phyloP scores from a whole-genome alignment of 805 yeast genomes.

The Monosporozyma aquatica region DNA sequence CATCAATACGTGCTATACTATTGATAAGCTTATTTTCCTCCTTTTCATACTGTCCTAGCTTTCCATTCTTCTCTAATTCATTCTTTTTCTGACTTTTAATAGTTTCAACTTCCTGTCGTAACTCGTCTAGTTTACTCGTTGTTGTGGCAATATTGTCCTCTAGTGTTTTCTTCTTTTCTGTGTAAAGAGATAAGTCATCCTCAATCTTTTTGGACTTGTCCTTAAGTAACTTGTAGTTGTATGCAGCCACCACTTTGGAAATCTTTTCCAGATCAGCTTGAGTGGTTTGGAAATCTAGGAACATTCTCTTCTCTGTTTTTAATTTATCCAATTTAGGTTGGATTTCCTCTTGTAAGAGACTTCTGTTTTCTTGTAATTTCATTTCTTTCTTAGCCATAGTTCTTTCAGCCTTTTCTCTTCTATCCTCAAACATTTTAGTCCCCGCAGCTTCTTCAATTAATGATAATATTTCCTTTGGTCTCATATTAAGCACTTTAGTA shows the following conservation, averaged over 20 bases:
- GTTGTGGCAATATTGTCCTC: constrained; percentile 39
- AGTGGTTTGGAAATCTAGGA: constrained; percentile 77
- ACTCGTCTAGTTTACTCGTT: constrained; percentile 44
- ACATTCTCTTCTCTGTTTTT: constrained; percentile 71
- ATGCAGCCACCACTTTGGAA: constrained; percentile 65
- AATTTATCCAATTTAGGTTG: constrained; percentile 83
- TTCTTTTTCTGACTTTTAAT: constrained; percentile 45
- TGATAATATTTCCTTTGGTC: constrained; percentile 79
- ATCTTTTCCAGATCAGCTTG: constrained; percentile 73
- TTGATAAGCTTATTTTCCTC: constrained; percentile 50
- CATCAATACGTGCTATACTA: constrained; percentile 56
- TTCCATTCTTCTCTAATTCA: constrained; percentile 53
- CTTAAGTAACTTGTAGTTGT: constrained; percentile 47
- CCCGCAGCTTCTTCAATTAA: constrained; percentile 98
- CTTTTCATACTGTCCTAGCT: constrained; percentile 49
- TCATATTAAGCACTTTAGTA: constrained; percentile 95
- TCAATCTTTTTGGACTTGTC: constrained; percentile 32
- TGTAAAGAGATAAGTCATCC: not conserved
- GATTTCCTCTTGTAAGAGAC: constrained; percentile 72
- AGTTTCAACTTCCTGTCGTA: constrained; percentile 52
- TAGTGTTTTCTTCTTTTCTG: constrained; percentile 32
- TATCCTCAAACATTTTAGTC: constrained; percentile 87
- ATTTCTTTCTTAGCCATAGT: constrained; percentile 88
- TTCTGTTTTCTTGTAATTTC: constrained; percentile 68
- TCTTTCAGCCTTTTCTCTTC: constrained; percentile 83